Percentiles rank a stretch among this genome's conserved stretches.
Evolutionary conservation across 2,329 filamentous ascomycete genomes (phyloP).

Genomic region (Bipolaris oryzae): DNA sequence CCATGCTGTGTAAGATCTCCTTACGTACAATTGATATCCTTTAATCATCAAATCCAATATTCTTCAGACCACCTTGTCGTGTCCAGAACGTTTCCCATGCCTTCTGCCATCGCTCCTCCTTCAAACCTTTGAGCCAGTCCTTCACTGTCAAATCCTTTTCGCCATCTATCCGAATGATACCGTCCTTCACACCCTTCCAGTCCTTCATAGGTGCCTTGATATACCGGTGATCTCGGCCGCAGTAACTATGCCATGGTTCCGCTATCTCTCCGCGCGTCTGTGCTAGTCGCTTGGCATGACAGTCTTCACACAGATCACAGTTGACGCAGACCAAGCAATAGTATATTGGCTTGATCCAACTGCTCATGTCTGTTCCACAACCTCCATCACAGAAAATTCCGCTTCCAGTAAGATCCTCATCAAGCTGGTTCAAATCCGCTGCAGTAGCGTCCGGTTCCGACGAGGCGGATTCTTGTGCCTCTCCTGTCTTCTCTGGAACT

Average conservation of each 20-base stretch:
- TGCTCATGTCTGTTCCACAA: background rate
- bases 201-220: background rate
- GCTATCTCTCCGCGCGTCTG: background rate
- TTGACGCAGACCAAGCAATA: slow-evolving; percentile 1
- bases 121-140: slow-evolving; percentile 23
- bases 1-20: too few species aligned
- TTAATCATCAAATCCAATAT: slow-evolving; percentile 9
- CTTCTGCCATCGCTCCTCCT: slow-evolving; percentile 25
- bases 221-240: background rate
- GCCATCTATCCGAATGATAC: background rate
- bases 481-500: background rate
- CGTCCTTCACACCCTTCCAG: slow-evolving; percentile 1
- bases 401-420: background rate
- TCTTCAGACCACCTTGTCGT: slow-evolving; percentile 17
- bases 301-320: slow-evolving; percentile 2
- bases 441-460: background rate
- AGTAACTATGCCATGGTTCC: background rate
- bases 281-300: background rate
- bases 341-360: background rate
- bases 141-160: slow-evolving; percentile 16
- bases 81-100: slow-evolving; percentile 30
- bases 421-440: background rate
- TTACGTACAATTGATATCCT: background rate
- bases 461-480: background rate
- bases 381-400: background rate